These are phyloP conservation scores for Berberis vulgaris DNA, from an alignment of 164 flowering plant genomes.

Conservation along the genomic window DNA sequence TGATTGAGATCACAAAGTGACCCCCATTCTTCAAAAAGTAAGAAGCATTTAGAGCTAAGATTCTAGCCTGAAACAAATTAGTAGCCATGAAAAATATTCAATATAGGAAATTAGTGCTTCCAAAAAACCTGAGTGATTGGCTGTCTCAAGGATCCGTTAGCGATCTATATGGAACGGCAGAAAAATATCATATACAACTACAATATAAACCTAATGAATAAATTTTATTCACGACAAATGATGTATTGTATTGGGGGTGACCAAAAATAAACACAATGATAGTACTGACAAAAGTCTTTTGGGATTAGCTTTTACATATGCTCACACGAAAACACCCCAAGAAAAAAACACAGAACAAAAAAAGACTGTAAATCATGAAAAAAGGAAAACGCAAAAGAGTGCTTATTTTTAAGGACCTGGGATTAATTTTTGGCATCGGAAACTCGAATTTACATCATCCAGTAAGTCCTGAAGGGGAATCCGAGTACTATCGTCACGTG, in stretches of 20 bases:
- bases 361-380: background rate
- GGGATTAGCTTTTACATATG: too few relatives aligned
- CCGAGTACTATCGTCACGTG: conserved; percentile 31
- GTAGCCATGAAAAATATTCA: background rate
- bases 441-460: conserved; percentile 27
- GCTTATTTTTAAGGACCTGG: background rate
- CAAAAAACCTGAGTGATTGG: background rate
- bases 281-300: background rate
- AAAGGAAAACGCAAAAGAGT: background rate
- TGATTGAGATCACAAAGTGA: conserved; percentile 92
- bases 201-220: background rate
- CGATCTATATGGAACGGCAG: background rate
- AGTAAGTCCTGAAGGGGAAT: conserved; percentile 34
- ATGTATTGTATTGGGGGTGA: too few relatives aligned
- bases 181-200: background rate
- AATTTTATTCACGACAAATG: too few relatives aligned
- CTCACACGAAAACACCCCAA: background rate
- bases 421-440: conserved; percentile 16
- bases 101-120: background rate
- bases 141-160: background rate
- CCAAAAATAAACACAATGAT: background rate
- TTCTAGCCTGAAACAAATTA: conserved; percentile 63
- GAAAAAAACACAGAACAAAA: background rate
- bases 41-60: conserved; percentile 83
- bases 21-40: conserved; percentile 90